These are phyloP conservation scores for Vachellia collinsii DNA, from an alignment of 306 rosid species.

Conservation along the genomic window DNA sequence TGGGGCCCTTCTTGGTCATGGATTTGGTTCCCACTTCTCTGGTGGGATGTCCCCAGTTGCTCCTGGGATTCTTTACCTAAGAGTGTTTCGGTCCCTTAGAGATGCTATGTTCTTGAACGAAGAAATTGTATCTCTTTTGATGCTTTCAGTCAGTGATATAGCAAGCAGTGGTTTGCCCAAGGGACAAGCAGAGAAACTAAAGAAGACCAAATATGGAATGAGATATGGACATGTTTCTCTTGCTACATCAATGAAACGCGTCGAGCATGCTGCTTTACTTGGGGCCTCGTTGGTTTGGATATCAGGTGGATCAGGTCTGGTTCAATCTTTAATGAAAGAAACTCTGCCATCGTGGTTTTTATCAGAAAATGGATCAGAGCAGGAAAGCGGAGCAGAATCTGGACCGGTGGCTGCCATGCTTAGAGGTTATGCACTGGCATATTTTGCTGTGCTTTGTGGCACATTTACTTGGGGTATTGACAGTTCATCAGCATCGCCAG, in stretches of 20 bases:
- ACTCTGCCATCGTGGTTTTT: constrained; percentile 87
- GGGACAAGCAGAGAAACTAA: constrained; percentile 56
- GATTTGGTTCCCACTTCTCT: constrained; percentile 60
- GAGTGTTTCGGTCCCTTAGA: constrained; percentile 72
- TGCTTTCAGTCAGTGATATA: constrained; percentile 76
- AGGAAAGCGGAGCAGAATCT: constrained; percentile 60
- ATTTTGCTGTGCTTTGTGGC: constrained; percentile 66
- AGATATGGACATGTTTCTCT: constrained; percentile 75
- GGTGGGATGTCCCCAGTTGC: constrained; percentile 81
- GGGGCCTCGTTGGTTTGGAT: constrained; percentile 90
- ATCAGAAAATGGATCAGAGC: constrained; percentile 50
- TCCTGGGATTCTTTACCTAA: constrained; percentile 89
- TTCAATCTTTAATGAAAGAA: constrained; percentile 71
- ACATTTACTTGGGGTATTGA: constrained; percentile 87
- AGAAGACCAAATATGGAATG: constrained; percentile 66
- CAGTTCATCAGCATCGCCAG: constrained; percentile 30
- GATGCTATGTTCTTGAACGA: constrained; percentile 69
- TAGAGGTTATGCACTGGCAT: constrained; percentile 82
- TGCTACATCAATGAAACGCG: constrained; percentile 66
- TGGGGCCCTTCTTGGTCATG: constrained; percentile 84
- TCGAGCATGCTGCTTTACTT: constrained; percentile 82
- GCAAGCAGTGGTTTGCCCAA: constrained; percentile 60
- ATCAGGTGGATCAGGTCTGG: constrained; percentile 75
- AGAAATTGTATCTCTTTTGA: constrained; percentile 75
- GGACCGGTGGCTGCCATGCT: constrained; percentile 71